Evolutionary conservation across 2,329 filamentous ascomycete species (phyloP), one percentile per base, ranked within the genome.

Genomic region (Phaeosphaeriaceae sp.): DNA sequence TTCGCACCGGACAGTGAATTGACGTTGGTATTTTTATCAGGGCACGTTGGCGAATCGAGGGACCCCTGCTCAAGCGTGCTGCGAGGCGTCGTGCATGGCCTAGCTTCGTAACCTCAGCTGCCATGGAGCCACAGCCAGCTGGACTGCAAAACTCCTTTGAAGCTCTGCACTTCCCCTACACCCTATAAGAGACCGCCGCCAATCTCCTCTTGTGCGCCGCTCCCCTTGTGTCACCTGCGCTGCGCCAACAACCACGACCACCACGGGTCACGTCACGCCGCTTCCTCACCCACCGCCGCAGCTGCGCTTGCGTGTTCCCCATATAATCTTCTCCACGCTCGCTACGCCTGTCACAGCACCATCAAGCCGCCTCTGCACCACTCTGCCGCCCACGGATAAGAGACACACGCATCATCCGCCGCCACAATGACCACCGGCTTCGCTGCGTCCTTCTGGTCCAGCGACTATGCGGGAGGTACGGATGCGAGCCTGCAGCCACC

Each of bases 361-460:
- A 21, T 27, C 22, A 41, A 13, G 6, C 52, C 22, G 22, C 45
- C 22, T n/a, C 13, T 27, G 13, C 22, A 13, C 9, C 9, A 42
- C 55, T 56, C 60, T 13, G 25, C 45, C 49, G 21, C 17, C 40
- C 51, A 22, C 31, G 20, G 40, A 31, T 24, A 20, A 42, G 33
- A 49, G 11, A 36, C 13, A 17, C 21, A 27, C n/a, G 17, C 51
- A 44, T 17, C 27, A 36, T 36, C 55, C 47, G 56, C 63, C 62
- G 62, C 61, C 63, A 65, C 53, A 49, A 76, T 76, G 73, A 63
- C 72, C 51, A 66, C 74, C 31, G 75, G 91, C 72, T 98, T 99
- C 81, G 89, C 93, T 69, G 92, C 94, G 81, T 97, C 93, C 51
- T 98, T 99, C 82, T 99, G 95, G 95, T 97, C 95, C 62, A 88